Percentiles rank a stretch among this genome's conserved stretches.
phyloP scores from a whole-genome alignment of 352 stramenopile species.

The Blastocystis sp. region DNA sequence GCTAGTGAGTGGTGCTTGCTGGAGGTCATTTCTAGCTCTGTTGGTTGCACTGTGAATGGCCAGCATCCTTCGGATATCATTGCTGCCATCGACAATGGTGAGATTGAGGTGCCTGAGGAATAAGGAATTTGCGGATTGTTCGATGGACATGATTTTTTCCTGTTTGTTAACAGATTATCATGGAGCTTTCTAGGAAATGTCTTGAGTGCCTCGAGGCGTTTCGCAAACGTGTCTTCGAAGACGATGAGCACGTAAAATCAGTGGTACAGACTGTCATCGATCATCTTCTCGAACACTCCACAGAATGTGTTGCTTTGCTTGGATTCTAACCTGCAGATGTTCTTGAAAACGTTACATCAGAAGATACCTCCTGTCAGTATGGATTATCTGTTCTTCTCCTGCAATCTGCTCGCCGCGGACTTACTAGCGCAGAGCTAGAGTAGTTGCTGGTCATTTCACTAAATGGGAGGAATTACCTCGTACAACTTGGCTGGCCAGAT shows the following conservation, averaged over 20 bases:
- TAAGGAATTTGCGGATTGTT: slow-evolving; percentile 64
- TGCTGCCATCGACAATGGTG: slow-evolving; percentile 85
- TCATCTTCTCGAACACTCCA: neutral
- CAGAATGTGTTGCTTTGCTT: neutral
- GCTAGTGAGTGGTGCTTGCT: slow-evolving; percentile 79
- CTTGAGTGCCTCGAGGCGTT: neutral
- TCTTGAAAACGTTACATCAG: neutral
- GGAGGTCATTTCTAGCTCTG: slow-evolving; percentile 71
- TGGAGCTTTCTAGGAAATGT: neutral
- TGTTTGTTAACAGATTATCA: slow-evolving; percentile 32
- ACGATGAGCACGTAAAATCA: neutral
- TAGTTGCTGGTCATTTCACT: neutral
- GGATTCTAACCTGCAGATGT: neutral
- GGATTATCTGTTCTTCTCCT: neutral
- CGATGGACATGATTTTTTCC: neutral
- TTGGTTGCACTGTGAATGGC: slow-evolving; percentile 98
- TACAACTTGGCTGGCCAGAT: neutral
- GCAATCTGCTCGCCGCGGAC: neutral
- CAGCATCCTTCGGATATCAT: slow-evolving; percentile 91
- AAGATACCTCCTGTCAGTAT: neutral
- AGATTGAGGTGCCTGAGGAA: slow-evolving; percentile 92
- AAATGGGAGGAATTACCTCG: neutral
- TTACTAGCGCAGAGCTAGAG: neutral
- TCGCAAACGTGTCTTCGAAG: neutral
- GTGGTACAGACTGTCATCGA: neutral